Base-by-base conservation (phyloP, 371 early-diverging fungal genomes). In the Circinella umbellata region DNA sequence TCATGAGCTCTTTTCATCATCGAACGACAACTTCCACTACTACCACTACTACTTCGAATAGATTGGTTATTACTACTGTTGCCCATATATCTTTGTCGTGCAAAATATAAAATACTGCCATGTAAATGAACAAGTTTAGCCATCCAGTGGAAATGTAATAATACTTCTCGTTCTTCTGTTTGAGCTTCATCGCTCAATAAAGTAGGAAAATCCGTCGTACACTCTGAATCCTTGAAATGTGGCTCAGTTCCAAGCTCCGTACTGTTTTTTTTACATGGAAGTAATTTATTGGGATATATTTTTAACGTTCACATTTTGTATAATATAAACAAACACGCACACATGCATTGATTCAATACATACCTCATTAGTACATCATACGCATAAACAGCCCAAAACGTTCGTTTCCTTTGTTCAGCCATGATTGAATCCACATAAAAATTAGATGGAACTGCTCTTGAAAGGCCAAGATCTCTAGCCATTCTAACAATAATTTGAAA, bases 401-500 rank as follows among this genome's bases (percentile, higher is more conserved):
- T 79, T 15, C 85, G 66, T 64, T 76, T 73, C 53, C 72, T 73
- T 9, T 73, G 71, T 63, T 85, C 82, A 3, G 72, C 34, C 63
- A 71, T 76, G 51, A 72, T 27, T 37, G 71, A 35, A 47, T 82
- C 75, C 39, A 73, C 69, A 73, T 35, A 20, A 7, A 47, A 20
- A 53, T 35, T 35, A n/a, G 77, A 63, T 81, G 86, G 49, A 73
- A 80, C 59, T 79, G 85, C 54, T 62, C 74, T 68, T 3, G 79
- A 57, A 20, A 91, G 73, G 7, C 90, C 90, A 5, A 95, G 74
- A 65, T 92, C 93, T 61, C 88, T 82, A 9, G 91, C 89, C 91
- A 93, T 94, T 18, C 89, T 82, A 13, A 90, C 87, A 36, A 93
- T 94, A 85, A 78, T 75, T 4, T 79, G 70, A 11, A 84, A 64